Evolutionary conservation across 805 yeast species (phyloP).

Genomic region (Metschnikowia peoriensis): DNA sequence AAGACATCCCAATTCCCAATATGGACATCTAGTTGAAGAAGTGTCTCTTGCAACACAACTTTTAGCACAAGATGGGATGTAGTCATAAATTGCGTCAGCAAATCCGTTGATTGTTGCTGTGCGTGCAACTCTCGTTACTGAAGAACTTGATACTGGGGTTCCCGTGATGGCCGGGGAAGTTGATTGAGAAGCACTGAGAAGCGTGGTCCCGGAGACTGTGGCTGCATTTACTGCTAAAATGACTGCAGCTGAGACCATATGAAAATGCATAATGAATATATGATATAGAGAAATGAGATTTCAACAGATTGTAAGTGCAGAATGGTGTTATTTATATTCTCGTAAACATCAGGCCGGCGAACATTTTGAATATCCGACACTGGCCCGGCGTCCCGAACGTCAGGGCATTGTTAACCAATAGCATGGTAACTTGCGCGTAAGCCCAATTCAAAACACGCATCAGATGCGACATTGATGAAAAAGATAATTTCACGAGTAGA

Average conservation of each 20-base stretch:
- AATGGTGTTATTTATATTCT: too few relatives aligned
- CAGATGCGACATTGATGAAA: constrained; percentile 8
- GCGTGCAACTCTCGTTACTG: constrained; percentile 1
- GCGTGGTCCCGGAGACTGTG: not conserved
- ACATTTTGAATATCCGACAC: not conserved
- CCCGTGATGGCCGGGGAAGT: constrained; percentile 9
- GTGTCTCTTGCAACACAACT: constrained; percentile 10
- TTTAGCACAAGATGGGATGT: constrained; percentile 13
- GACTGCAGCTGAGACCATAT: constrained; percentile 10
- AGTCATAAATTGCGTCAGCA: constrained; percentile 13
- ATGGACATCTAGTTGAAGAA: constrained; percentile 13
- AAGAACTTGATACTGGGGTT: constrained; percentile 1
- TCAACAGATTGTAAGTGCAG: too few relatives aligned
- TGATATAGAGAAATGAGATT: not conserved
- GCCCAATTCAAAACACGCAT: not conserved
- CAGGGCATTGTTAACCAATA: too few relatives aligned
- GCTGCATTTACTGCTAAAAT: constrained; percentile 8
- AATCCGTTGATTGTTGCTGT: constrained; percentile 16
- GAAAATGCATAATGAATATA: constrained; percentile 1
- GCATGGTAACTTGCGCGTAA: not conserved
- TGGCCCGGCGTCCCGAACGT: too few relatives aligned
- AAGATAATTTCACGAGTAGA: constrained; percentile 1
- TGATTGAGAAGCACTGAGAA: not conserved
- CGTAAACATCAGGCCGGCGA: too few relatives aligned
- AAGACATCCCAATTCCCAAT: constrained; percentile 18